phyloP scores from a whole-genome alignment of 2,329 filamentous ascomycete genomes.

The Ophiostoma perfectum region DNA sequence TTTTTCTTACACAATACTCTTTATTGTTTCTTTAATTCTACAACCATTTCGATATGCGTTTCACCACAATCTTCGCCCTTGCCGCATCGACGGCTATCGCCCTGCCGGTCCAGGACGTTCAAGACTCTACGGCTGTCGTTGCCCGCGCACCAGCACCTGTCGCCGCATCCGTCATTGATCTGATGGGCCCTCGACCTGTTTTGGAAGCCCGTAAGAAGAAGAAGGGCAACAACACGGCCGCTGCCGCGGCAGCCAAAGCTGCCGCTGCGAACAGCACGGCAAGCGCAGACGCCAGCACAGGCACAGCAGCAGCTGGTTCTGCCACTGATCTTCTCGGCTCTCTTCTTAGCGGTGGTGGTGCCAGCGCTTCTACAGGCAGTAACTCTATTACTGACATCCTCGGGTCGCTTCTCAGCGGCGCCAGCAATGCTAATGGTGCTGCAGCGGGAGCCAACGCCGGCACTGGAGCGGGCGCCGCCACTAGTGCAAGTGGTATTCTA shows the following conservation, averaged over 20 bases:
- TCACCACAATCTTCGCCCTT: background rate
- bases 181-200: background rate
- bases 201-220: constrained; percentile 6
- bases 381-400: background rate
- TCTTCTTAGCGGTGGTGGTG: background rate
- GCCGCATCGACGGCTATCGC: background rate
- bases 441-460: background rate
- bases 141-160: background rate
- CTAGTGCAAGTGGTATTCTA: background rate
- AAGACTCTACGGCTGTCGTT: background rate
- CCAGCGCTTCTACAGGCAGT: background rate
- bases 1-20: background rate
- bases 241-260: background rate
- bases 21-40: background rate
- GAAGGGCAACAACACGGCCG: constrained; percentile 3
- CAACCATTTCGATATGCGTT: constrained; percentile 1
- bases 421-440: background rate
- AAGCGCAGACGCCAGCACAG: background rate
- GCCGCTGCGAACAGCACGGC: background rate
- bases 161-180: constrained; percentile 3
- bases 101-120: background rate
- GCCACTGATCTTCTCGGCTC: background rate
- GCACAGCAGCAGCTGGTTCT: background rate
- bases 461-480: background rate
- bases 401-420: background rate